These are phyloP conservation scores for Termitomyces sp. DNA, from an alignment of 768 basidiomycete genomes.

Conservation along the genomic window DNA sequence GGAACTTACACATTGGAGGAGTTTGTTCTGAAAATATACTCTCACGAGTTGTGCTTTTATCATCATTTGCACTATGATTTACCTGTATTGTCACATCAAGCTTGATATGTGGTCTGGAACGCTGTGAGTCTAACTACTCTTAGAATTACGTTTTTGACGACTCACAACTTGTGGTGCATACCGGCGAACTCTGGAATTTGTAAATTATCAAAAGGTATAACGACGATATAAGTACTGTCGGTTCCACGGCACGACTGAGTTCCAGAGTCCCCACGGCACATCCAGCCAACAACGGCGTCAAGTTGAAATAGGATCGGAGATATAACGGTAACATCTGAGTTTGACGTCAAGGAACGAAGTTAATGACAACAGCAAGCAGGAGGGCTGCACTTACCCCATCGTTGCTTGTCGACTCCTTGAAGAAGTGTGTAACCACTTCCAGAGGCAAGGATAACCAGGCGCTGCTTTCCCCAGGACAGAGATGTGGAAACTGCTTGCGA, in stretches of 20 bases:
- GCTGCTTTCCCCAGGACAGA: slow-evolving; percentile 23
- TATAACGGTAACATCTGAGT: slow-evolving; percentile 57
- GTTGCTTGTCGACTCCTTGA: slow-evolving; percentile 60
- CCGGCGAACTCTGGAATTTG: slow-evolving; percentile 4
- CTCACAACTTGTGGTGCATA: slow-evolving; percentile 12
- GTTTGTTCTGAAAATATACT: slow-evolving; percentile 8
- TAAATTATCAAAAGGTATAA: neutral
- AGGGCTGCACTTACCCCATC: slow-evolving; percentile 47
- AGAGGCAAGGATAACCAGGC: slow-evolving; percentile 65
- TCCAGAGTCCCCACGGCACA: slow-evolving; percentile 82
- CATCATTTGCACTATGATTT: slow-evolving; percentile 8
- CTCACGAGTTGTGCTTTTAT: neutral
- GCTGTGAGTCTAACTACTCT: neutral
- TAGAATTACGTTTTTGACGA: neutral
- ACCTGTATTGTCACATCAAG: slow-evolving; percentile 75
- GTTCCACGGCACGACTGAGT: slow-evolving; percentile 74
- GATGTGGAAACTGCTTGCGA: slow-evolving; percentile 4
- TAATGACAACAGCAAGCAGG: neutral
- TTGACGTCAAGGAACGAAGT: neutral
- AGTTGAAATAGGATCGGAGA: slow-evolving; percentile 70
- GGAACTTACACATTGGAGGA: slow-evolving; percentile 5
- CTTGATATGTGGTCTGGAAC: slow-evolving; percentile 55
- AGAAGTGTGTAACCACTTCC: slow-evolving; percentile 72
- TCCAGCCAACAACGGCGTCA: slow-evolving; percentile 60
- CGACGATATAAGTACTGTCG: slow-evolving; percentile 41